phyloP scores from a whole-genome alignment of 306 rosid species.

The Cyamopsis tetragonoloba region DNA sequence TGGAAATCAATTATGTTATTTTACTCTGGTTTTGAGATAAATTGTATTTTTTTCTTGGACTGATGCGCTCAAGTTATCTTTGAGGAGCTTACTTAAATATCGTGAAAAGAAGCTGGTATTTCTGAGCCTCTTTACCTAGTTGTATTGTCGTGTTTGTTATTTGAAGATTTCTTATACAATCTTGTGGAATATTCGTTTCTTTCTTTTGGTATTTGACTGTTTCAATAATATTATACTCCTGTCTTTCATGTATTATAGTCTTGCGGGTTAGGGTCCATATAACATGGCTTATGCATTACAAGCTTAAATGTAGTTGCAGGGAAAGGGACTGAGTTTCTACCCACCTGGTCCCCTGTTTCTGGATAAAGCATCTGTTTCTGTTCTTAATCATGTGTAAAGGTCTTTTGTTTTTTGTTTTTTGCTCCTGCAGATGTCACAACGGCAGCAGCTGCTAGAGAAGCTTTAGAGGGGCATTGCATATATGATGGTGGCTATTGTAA shows the following conservation, averaged over 20 bases:
- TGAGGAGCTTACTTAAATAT: not conserved
- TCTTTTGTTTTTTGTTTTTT: too few species aligned
- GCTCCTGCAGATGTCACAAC: conserved; percentile 59
- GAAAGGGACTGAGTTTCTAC: not conserved
- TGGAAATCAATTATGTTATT: not conserved
- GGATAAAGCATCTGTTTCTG: not conserved
- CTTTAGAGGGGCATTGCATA: conserved; percentile 92
- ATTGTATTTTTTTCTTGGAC: not conserved
- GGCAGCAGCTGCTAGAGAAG: conserved; percentile 83
- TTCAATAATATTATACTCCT: not conserved
- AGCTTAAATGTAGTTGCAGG: not conserved
- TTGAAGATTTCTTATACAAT: not conserved
- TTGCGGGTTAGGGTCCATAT: not conserved
- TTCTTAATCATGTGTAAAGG: not conserved
- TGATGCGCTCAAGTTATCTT: not conserved
- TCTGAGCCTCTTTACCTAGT: not conserved
- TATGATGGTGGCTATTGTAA: conserved; percentile 99
- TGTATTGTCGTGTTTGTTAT: not conserved
- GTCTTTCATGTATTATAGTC: not conserved
- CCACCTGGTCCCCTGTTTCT: not conserved
- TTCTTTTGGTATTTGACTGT: not conserved
- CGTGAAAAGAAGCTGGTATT: not conserved
- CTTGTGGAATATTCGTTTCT: not conserved
- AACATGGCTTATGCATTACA: not conserved
- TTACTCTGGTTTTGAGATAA: not conserved